These are phyloP conservation scores for Mycena epipterygia DNA, from an alignment of 768 basidiomycete genomes.

Conservation along the genomic window DNA sequence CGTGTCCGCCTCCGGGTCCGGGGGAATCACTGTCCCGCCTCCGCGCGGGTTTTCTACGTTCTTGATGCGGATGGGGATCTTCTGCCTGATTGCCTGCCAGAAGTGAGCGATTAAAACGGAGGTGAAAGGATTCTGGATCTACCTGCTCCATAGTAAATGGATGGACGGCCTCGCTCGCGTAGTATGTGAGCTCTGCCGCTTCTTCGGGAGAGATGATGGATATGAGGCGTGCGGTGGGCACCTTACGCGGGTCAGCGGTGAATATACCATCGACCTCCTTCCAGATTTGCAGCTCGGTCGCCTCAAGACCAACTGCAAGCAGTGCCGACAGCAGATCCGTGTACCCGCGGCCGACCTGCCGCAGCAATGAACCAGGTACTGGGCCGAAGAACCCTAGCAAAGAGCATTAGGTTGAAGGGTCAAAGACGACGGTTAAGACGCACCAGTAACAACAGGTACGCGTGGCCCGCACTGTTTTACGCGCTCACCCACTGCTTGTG, in stretches of 20 bases:
- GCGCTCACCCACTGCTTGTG: slow-evolving; percentile 81
- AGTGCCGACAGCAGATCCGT: slow-evolving; percentile 97
- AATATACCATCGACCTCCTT: slow-evolving; percentile 99
- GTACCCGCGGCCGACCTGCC: slow-evolving; percentile 96
- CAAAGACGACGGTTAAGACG: slow-evolving; percentile 32
- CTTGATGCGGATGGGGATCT: slow-evolving; percentile 97
- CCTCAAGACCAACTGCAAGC: slow-evolving; percentile 90
- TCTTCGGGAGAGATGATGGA: slow-evolving; percentile 97
- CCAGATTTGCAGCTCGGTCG: slow-evolving; percentile 98
- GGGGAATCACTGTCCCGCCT: slow-evolving; percentile 93
- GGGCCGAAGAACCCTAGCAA: slow-evolving; percentile 91
- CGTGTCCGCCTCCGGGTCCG: slow-evolving; percentile 70
- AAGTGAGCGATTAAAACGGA: neutral
- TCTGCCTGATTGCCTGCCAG: slow-evolving; percentile 82
- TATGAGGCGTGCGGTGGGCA: slow-evolving; percentile 92
- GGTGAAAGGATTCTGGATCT: neutral
- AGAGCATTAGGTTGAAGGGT: slow-evolving; percentile 3
- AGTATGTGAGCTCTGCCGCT: slow-evolving; percentile 98
- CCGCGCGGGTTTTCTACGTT: slow-evolving; percentile 96
- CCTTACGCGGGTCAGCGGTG: slow-evolving; percentile 97
- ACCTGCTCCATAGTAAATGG: slow-evolving; percentile 98
- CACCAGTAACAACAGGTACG: slow-evolving; percentile 95
- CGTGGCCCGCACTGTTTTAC: slow-evolving; percentile 82
- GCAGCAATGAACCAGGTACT: slow-evolving; percentile 92
- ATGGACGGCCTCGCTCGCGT: slow-evolving; percentile 98